Percentiles rank a stretch among this genome's conserved stretches.
phyloP scores from a whole-genome alignment of 108 stramenopile species.

The Mayamaea pseudoterrestris region DNA sequence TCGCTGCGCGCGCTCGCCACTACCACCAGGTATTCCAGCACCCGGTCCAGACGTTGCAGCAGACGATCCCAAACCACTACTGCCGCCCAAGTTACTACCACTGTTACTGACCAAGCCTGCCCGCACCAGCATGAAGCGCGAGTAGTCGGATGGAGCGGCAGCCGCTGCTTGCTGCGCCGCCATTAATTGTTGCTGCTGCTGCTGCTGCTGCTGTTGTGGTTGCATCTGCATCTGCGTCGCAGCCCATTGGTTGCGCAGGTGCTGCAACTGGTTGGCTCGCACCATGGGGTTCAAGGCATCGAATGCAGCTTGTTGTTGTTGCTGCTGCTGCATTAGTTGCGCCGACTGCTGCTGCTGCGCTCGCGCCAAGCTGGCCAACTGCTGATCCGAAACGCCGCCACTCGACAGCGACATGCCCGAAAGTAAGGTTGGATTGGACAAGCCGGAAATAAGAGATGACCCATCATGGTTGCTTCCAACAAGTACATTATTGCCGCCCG shows the following conservation, averaged over 20 bases:
- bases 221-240: too few species aligned
- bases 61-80: too few species aligned
- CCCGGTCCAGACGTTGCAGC: neutral
- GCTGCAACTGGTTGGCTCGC: too few species aligned
- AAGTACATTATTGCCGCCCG: conserved; percentile 1
- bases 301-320: neutral
- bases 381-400: conserved; percentile 1
- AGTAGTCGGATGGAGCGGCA: too few species aligned
- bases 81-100: too few species aligned
- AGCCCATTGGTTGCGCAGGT: too few species aligned
- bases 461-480: neutral
- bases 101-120: too few species aligned
- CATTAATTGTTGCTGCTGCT: neutral
- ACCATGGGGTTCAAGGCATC: neutral
- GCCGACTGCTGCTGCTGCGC: neutral
- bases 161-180: too few species aligned
- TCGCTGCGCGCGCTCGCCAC: too few species aligned
- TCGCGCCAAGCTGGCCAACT: neutral
- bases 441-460: conserved; percentile 22
- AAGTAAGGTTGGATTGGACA: conserved; percentile 14
- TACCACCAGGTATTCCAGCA: neutral
- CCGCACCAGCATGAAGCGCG: too few species aligned
- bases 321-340: neutral
- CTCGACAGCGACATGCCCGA: neutral
- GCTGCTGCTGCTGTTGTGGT: too few species aligned